Evolutionary conservation across 2,329 filamentous ascomycete species (phyloP), one percentile per base, ranked within the genome.

Genomic region (Epichloe baconii): DNA sequence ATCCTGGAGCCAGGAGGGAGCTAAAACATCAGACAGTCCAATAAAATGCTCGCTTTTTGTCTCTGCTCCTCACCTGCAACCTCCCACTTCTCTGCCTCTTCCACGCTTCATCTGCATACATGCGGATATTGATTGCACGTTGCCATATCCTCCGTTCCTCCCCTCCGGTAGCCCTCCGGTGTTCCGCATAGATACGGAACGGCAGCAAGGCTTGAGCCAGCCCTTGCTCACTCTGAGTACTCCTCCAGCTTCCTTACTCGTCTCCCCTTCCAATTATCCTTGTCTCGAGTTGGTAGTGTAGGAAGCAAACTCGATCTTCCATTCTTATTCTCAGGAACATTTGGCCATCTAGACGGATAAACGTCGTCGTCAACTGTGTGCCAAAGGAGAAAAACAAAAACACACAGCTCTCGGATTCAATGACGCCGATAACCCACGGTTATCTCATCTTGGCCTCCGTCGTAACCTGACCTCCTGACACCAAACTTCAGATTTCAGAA

Each of bases 351-450:
- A 15, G 38, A 50, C 44, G 48, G 21, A 6, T 15, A 35, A 7
- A 26, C n/a, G 35, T 49, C 40, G n/a, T 23, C n/a, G 41, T 46
- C 14, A n/a, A 17, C 23, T 19, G 21, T 21, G 14, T 17, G 6
- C 43, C 37, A 38, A 44, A 36, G 31, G 8, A 26, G 15, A 31
- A 50, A 42, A 23, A 21, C 19, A 21, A 21, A 21, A 3, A 21
- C 43, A 43, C 48, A 23, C 19, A 44, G 48, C 40, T 41, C 38
- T 41, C 48, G 48, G 47, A 41, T 51, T 57, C 69, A 73, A 78
- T 79, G 76, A 78, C 74, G 69, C 70, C 68, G 71, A 77, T 75
- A 76, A 76, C 71, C 68, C 68, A 71, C 66, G 70, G 75, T 75
- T 77, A 78, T 78, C 74, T 79, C 61, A 69, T 76, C 64, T 68